Base-by-base conservation (phyloP, 768 basidiomycete genomes). In the Rhodotorula toruloides region DNA sequence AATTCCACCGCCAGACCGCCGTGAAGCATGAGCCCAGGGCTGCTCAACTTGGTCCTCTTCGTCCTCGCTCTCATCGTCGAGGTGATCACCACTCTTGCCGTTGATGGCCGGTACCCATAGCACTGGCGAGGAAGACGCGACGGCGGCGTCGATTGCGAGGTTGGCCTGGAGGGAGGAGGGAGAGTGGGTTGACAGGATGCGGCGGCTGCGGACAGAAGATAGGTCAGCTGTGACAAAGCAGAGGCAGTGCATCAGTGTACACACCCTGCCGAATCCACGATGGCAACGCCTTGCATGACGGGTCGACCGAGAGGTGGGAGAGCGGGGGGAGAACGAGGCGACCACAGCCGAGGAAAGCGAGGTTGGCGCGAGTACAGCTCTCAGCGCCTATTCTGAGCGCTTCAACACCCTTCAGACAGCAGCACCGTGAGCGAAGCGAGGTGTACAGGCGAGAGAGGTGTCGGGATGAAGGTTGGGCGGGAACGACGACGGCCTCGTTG, bases 141-240 rank as follows among this genome's bases (percentile, higher is more conserved):
- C 5, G 10, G 69, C 69, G 2, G 69, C 61, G 32, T 71, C 65
- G 37, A 71, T 63, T 14, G 69, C 69, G 53, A 61, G 44, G 21
- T 46, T 50, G 25, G 65, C 37, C 22, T 34, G 29, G 46, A 61
- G 69, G 0, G 58, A 44, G 13, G 52, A 48, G 49, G 49, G 27
- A 50, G 67, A 71, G 37, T 71, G 65, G 21, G 69, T 71, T 6
- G 58, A 57, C 34, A 71, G 49, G 61, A 71, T 60, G 48, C 42
- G 39, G 10, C 65, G 69, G 16, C 69, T 71, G 58, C 6, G 17
- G 42, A 14, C 4, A 2, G 8, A 25, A 19, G 46, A 27, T n/a
- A 31, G 47, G 34, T 50, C 25, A 54, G 58, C 12, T 13, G 17
- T 2, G 22, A 7, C 1, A 31, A 7, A 19, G 40, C 10, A 13